Evolutionary conservation across 2,329 filamentous ascomycete species (phyloP), one percentile per base, ranked within the genome.

Genomic region (Plectosphaerella sp.): DNA sequence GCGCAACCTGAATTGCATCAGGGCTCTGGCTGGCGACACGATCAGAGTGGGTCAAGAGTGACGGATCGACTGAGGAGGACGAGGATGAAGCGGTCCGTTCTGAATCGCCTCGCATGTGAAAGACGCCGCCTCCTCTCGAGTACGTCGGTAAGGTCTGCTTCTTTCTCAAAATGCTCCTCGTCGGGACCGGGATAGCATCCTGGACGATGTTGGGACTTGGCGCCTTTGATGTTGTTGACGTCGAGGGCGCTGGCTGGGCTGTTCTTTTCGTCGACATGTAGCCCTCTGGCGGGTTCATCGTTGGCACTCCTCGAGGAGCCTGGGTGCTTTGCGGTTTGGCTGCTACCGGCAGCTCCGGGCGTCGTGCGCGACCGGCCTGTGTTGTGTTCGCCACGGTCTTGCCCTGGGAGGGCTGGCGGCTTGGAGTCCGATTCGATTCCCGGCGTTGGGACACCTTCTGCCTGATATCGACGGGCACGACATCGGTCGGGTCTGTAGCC

Each of bases 111-210:
- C 61, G 64, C 22, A 71, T 67, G 28, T 70, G 67, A 42, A 62
- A 67, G 12, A 63, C 68, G 9, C 58, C 52, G 37, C 60, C 67
- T 18, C 61, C 58, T 6, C 63, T 55, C 20, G 76, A 70, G 51
- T 71, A 69, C 2, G 75, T 66, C 39, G 77, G 62, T 11, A 71
- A 72, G 14, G 78, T 76, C 51, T 74, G 72, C 61, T 81, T 83
- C 58, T 75, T 73, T 57, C 75, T 70, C 47, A 81, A 62, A 9
- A 75, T 68, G 59, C 74, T 76, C 41, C 72, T 72, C 24, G 64
- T 62, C 45, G 67, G 64, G 33, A 63, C 69, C 22, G 61, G 51
- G 18, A 56, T 58, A 42, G 62, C 63, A 41, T 68, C 66, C 41
- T 67, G 61, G 1, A 67, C 70, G 33, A 63, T 67, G 45, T 63